These are phyloP conservation scores for Glonium stellatum DNA, from an alignment of 495 filamentous ascomycete genomes.

Conservation along the genomic window DNA sequence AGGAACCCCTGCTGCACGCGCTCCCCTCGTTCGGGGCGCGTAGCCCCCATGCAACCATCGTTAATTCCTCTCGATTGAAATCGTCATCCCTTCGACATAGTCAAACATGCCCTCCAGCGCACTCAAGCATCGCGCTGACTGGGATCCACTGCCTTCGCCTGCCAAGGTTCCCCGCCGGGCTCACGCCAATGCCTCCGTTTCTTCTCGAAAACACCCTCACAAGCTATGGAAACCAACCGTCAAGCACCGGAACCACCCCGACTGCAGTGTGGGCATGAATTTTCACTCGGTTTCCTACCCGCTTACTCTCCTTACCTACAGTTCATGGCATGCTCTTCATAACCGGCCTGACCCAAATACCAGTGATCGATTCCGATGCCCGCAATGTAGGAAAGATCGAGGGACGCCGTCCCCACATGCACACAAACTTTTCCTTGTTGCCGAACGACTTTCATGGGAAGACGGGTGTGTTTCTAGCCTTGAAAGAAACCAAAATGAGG, in stretches of 20 bases:
- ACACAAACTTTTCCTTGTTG: slow-evolving; percentile 22
- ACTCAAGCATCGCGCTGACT: neutral
- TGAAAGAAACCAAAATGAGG: slow-evolving; percentile 17
- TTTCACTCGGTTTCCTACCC: slow-evolving; percentile 23
- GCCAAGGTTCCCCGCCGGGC: neutral
- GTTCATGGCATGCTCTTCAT: slow-evolving; percentile 22
- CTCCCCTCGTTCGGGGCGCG: too few relatives aligned
- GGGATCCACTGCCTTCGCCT: neutral
- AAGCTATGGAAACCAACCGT: neutral
- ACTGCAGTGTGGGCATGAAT: slow-evolving; percentile 15
- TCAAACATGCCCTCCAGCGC: neutral
- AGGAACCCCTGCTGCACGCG: neutral
- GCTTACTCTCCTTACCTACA: slow-evolving; percentile 16
- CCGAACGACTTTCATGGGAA: slow-evolving; percentile 20
- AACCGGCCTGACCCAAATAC: neutral
- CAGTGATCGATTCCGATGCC: slow-evolving; percentile 7
- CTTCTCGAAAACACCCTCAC: neutral
- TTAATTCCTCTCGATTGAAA: too few relatives aligned
- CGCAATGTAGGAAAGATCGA: slow-evolving; percentile 2
- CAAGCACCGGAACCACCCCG: slow-evolving; percentile 9
- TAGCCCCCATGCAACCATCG: too few relatives aligned
- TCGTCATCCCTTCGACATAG: neutral
- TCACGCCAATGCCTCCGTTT: neutral
- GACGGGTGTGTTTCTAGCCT: neutral
- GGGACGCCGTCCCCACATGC: slow-evolving; percentile 5